phyloP scores from a whole-genome alignment of 805 yeast species.

The Clavispora asparagi region DNA sequence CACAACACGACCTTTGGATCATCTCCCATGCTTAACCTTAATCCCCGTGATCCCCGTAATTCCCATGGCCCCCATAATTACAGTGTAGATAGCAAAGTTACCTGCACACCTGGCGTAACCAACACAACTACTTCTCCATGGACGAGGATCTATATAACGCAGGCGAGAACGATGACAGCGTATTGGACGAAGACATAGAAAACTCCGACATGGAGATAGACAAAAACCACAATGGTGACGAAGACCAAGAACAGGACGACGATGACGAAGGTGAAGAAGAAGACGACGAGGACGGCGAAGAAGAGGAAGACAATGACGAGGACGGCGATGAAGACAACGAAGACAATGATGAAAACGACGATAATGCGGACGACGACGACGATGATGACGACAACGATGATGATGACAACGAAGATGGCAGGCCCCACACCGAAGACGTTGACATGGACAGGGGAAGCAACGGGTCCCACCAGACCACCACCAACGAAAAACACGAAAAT shows the following conservation, averaged over 20 bases:
- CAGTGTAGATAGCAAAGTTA: too few species aligned
- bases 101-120: not conserved
- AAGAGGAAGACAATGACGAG: slow-evolving; percentile 12
- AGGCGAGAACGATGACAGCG: slow-evolving; percentile 13
- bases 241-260: slow-evolving; percentile 17
- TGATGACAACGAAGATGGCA: slow-evolving; percentile 18
- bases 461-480: slow-evolving; percentile 8
- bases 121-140: slow-evolving; percentile 7
- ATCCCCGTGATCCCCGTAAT: too few species aligned
- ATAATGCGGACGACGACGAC: slow-evolving; percentile 15
- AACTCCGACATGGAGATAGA: slow-evolving; percentile 14
- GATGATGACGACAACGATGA: slow-evolving; percentile 19
- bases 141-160: slow-evolving; percentile 21
- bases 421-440: slow-evolving; percentile 19
- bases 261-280: slow-evolving; percentile 19
- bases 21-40: too few species aligned
- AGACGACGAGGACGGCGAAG: slow-evolving; percentile 11
- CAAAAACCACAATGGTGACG: not conserved
- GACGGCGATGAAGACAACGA: slow-evolving; percentile 9
- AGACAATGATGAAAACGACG: slow-evolving; percentile 8
- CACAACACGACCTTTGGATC: too few species aligned
- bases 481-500: slow-evolving; percentile 3
- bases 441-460: slow-evolving; percentile 24
- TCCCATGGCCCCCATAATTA: too few species aligned
- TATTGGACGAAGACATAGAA: slow-evolving; percentile 12